Base-by-base conservation (phyloP, 2,329 filamentous ascomycete genomes). In the Ceratocystiopsis minuta region DNA sequence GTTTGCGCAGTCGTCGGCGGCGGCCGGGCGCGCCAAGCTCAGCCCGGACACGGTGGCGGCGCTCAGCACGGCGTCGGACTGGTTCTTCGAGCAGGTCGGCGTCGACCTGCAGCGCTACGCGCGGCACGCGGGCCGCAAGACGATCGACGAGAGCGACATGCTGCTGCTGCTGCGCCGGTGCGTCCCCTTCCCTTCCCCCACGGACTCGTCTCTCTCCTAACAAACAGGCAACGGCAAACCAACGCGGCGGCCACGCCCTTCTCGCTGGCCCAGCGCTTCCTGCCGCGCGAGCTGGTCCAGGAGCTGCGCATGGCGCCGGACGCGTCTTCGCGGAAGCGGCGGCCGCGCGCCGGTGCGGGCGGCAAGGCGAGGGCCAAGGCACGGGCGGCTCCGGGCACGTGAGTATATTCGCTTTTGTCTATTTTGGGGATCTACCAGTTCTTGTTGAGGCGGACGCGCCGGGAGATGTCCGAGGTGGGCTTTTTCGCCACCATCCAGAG, bases 401-500 rank as follows among this genome's bases (percentile, higher is more conserved):
- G 47, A 55, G 53, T 34, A 35, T 32, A 40, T 16, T 38, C 42
- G 34, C 24, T 20, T 36, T 28, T 12, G 5, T 16, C 6, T n/a
- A 35, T 28, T 13, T 15, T 16, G 15, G 31, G 40, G 36, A 52
- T 61, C 57, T 70, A 84, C 80, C 82, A 86, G 46, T 78, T 72
- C 54, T 73, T 78, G 55, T 78, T 85, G 59, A 83, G 75, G 43
- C 81, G 75, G 45, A 94, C 75, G 48, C 84, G 75, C 47, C 78
- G 75, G 41, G 78, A 61, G 38, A 82, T 66, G 51, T 83, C 76
- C 20, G 78, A 75, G 11, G 84, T 69, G 14, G 86, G 85, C 61
- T 88, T 94, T 59, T 82, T 86, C 46, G 94, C 65, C 34, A 98
- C 77, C 82, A 96, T 87, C 72, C 80, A 94, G 55, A 98, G 67